A percentile compares a stretch with the other conserved stretches of the same genome.
These are phyloP conservation scores for Stephanodiscus triporus DNA, from an alignment of 108 stramenopile species.

Conservation along the genomic window DNA sequence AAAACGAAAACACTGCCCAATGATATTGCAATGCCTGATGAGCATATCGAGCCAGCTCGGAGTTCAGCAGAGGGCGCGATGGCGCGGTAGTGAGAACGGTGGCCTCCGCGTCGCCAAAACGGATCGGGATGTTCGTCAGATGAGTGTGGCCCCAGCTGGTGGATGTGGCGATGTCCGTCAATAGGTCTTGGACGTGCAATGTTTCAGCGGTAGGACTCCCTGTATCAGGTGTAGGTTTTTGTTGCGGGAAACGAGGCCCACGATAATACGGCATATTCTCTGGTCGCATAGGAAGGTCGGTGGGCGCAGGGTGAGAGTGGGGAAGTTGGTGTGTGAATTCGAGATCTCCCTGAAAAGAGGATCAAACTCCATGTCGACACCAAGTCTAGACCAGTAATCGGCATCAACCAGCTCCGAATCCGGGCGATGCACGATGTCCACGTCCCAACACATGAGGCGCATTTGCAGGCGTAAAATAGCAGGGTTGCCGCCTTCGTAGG, in stretches of 20 bases:
- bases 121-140: background rate
- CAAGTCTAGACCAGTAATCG: background rate
- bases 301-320: conserved; percentile 2
- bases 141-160: background rate
- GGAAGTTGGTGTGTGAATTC: background rate
- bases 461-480: background rate
- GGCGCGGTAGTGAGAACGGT: background rate
- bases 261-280: background rate
- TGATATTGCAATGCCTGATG: background rate
- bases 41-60: background rate
- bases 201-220: background rate
- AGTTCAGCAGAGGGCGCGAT: background rate
- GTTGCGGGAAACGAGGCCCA: background rate
- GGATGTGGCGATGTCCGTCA: no score
- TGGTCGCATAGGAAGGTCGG: conserved; percentile 6
- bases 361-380: background rate
- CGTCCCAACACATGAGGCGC: conserved; percentile 2
- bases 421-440: conserved; percentile 1
- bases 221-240: no score
- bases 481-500: conserved; percentile 3
- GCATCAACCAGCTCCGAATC: background rate
- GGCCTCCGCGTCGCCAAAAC: background rate
- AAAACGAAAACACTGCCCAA: conserved; percentile 1
- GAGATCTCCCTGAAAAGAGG: background rate
- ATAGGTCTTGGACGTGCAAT: no score